Percentiles rank a stretch among this genome's conserved stretches.
phyloP scores from a whole-genome alignment of 352 stramenopile species.

The Globisporangium polare region DNA sequence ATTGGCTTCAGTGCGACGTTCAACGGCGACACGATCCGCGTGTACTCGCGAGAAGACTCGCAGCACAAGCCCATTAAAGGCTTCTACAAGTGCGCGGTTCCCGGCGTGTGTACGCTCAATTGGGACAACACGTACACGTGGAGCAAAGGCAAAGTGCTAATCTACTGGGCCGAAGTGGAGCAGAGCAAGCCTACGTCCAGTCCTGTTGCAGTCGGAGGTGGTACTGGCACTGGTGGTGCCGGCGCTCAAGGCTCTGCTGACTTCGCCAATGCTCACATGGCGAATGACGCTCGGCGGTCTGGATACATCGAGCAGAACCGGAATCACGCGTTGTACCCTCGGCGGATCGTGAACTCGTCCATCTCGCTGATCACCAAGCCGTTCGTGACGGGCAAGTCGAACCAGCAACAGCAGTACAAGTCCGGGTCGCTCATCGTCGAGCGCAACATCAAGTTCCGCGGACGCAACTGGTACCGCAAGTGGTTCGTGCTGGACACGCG shows the following conservation, averaged over 20 bases:
- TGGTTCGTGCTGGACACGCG: conserved; percentile 69
- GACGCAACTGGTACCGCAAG: conserved; percentile 75
- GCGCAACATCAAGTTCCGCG: conserved; percentile 65
- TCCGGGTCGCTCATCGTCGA: conserved; percentile 62
- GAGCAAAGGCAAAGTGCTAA: conserved; percentile 69
- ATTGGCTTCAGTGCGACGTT: conserved; percentile 80
- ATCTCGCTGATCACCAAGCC: conserved; percentile 73
- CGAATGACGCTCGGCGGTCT: conserved; percentile 30
- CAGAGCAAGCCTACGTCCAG: conserved; percentile 9
- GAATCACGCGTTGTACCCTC: conserved; percentile 54
- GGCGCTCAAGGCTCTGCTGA: neutral
- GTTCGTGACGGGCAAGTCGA: conserved; percentile 32
- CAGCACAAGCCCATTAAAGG: conserved; percentile 61
- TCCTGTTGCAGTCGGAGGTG: neutral
- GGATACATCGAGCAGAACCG: conserved; percentile 69
- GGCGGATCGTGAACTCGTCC: conserved; percentile 63
- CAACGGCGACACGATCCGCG: conserved; percentile 47
- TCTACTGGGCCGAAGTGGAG: conserved; percentile 76
- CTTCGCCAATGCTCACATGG: neutral
- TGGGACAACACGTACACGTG: conserved; percentile 86
- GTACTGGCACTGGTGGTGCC: neutral
- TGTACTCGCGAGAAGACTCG: conserved; percentile 66
- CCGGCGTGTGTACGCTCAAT: conserved; percentile 60
- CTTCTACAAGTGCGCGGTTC: conserved; percentile 41
- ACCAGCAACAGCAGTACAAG: conserved; percentile 32